Percentiles rank a stretch among this genome's conserved stretches.
Conservation (phyloP, 2,329 filamentous ascomycete genomes). For the Cordyceps fumosorosea region DNA sequence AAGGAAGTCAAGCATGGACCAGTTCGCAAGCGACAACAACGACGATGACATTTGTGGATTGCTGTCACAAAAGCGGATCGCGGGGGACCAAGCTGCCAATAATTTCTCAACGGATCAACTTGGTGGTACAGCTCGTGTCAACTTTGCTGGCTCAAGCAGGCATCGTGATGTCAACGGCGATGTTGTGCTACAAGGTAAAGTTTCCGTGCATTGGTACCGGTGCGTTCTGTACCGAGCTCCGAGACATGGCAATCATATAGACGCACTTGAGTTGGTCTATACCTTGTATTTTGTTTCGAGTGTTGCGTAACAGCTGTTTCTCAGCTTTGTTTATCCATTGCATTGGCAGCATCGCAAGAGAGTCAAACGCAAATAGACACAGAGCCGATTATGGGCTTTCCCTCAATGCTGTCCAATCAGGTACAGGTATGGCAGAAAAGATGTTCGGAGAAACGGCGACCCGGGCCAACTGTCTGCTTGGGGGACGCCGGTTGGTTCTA, state of each 20-base stretch:
- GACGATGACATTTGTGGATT: constrained; percentile 1
- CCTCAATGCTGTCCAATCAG: not conserved
- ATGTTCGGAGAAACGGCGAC: not conserved
- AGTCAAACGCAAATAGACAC: not conserved
- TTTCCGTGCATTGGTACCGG: not conserved
- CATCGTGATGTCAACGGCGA: too few species aligned
- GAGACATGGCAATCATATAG: not conserved
- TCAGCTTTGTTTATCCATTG: not conserved
- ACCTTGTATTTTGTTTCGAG: not conserved
- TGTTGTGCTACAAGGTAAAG: too few species aligned
- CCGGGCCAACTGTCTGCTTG: constrained; percentile 1
- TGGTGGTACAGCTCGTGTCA: not conserved
- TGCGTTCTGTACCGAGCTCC: not conserved
- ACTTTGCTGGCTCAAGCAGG: not conserved
- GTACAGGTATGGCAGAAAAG: not conserved
- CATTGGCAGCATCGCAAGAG: not conserved
- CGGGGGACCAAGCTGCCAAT: not conserved
- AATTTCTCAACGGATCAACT: not conserved
- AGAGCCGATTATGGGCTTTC: not conserved
- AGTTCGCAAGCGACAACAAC: not conserved
- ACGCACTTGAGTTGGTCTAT: not conserved
- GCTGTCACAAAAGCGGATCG: not conserved
- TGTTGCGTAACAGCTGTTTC: not conserved
- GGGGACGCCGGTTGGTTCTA: not conserved
- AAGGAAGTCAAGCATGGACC: not conserved